A percentile compares a stretch with the other conserved stretches of the same genome.
Conservation (phyloP, 2,329 filamentous ascomycete genomes). For the Niveomyces coronatus region DNA sequence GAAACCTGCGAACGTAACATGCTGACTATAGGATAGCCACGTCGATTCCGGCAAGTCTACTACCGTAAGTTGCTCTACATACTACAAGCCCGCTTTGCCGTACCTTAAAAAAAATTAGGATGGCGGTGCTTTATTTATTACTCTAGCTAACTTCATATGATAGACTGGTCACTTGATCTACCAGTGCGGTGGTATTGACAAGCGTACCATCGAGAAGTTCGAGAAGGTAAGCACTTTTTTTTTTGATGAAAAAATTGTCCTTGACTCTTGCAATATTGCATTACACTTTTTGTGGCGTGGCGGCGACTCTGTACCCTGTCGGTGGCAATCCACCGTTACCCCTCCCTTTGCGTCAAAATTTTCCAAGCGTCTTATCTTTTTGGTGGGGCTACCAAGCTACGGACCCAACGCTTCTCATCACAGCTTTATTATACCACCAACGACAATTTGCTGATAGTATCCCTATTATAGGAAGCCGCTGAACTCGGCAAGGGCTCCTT, state of each 20-base stretch:
- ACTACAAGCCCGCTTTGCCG: too few relatives aligned
- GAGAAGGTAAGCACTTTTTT: conserved; percentile 71
- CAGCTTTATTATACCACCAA: background rate
- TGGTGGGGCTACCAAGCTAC: conserved; percentile 12
- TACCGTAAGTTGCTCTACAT: conserved; percentile 79
- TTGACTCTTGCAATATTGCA: background rate
- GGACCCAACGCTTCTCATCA: background rate
- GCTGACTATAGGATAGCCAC: conserved; percentile 48
- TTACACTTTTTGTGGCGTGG: conserved; percentile 13
- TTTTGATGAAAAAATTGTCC: conserved; percentile 3
- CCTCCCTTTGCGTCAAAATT: conserved; percentile 14
- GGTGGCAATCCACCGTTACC: conserved; percentile 14
- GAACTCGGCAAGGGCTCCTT: conserved; percentile 99
- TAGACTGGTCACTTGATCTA: conserved; percentile 90
- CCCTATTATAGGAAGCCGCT: conserved; percentile 70
- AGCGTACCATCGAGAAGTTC: conserved; percentile 99
- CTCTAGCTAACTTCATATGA: conserved; percentile 21
- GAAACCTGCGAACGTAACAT: conserved; percentile 19
- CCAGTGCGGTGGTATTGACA: conserved; percentile 99
- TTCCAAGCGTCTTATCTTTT: conserved; percentile 17
- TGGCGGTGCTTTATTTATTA: conserved; percentile 2
- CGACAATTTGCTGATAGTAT: conserved; percentile 12
- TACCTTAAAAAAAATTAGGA: too few relatives aligned
- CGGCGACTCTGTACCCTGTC: conserved; percentile 7
- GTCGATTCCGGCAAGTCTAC: conserved; percentile 99